These are phyloP conservation scores for Lenzites betulinus DNA, from an alignment of 768 basidiomycete species.

Conservation along the genomic window DNA sequence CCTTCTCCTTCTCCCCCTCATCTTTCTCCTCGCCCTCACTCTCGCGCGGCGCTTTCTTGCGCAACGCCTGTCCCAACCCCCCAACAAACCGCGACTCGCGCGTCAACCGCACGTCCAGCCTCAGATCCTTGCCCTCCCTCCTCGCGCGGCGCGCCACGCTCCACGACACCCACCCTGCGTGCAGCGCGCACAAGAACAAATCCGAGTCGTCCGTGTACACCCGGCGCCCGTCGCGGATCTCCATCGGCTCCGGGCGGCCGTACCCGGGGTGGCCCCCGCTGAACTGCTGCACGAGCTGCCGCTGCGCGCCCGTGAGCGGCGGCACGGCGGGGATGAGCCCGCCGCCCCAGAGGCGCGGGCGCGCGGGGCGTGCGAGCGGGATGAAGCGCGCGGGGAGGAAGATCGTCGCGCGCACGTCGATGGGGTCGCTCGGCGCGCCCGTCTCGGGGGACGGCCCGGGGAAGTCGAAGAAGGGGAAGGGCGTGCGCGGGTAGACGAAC, in stretches of 20 bases:
- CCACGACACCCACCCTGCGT: slow-evolving; percentile 57
- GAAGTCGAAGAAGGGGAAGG: slow-evolving; percentile 51
- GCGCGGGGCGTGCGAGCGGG: slow-evolving; percentile 53
- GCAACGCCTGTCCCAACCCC: slow-evolving; percentile 39
- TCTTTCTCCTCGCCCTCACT: slow-evolving; percentile 13
- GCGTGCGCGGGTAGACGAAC: slow-evolving; percentile 57
- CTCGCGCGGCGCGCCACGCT: slow-evolving; percentile 41
- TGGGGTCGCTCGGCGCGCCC: slow-evolving; percentile 20
- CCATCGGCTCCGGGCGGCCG: slow-evolving; percentile 26
- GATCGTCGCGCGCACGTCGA: slow-evolving; percentile 45
- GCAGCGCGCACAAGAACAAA: slow-evolving; percentile 66
- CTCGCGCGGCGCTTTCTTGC: no score
- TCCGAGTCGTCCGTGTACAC: slow-evolving; percentile 83
- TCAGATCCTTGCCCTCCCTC: slow-evolving; percentile 40
- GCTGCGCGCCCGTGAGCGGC: slow-evolving; percentile 28
- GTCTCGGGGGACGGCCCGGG: slow-evolving; percentile 17
- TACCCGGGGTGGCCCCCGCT: slow-evolving; percentile 18
- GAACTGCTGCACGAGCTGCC: slow-evolving; percentile 23
- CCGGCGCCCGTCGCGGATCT: slow-evolving; percentile 41
- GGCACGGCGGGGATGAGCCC: slow-evolving; percentile 48
- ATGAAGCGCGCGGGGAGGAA: slow-evolving; percentile 62
- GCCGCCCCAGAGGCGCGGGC: slow-evolving; percentile 72
- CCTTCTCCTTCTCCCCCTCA: no score
- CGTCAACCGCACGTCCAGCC: slow-evolving; percentile 44
- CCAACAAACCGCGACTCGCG: slow-evolving; percentile 48